These are phyloP conservation scores for Astrocystis sublimbata DNA, from an alignment of 495 filamentous ascomycete genomes.

Conservation along the genomic window DNA sequence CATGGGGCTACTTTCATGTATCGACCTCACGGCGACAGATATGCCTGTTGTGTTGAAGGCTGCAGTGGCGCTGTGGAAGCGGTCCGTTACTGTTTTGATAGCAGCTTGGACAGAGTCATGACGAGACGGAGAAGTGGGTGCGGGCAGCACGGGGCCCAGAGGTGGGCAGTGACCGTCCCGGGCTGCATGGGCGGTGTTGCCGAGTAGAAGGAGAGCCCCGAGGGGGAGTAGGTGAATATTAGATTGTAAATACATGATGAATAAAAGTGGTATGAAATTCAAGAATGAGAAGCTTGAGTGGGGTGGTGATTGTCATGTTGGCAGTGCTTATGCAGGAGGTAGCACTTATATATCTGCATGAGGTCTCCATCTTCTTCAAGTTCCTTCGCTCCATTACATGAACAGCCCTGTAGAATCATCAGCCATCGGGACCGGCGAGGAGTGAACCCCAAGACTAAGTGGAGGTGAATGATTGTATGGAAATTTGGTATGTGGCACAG, in stretches of 20 bases:
- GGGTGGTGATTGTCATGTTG: background rate
- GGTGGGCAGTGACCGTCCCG: constrained; percentile 37
- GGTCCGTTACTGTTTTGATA: constrained; percentile 8
- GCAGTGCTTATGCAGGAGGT: background rate
- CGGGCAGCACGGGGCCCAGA: constrained; percentile 35
- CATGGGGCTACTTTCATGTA: constrained; percentile 35
- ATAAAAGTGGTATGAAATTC: background rate
- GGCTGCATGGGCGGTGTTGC: constrained; percentile 27
- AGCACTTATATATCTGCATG: constrained; percentile 4
- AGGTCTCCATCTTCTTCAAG: background rate
- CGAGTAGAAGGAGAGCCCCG: constrained; percentile 1
- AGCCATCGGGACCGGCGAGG: too few species aligned
- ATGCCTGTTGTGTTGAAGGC: constrained; percentile 32
- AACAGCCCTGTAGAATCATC: too few species aligned
- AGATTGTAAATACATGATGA: background rate
- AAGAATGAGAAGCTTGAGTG: background rate
- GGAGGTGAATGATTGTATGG: too few species aligned
- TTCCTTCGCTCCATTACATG: too few species aligned
- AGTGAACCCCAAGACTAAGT: too few species aligned
- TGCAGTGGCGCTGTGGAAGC: constrained; percentile 22
- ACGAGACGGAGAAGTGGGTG: constrained; percentile 25
- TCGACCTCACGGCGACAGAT: constrained; percentile 38
- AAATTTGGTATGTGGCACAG: too few species aligned
- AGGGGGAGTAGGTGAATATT: background rate
- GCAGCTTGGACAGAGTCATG: constrained; percentile 24